phyloP scores from a whole-genome alignment of 305 asterid genomes.

The Striga hermonthica region DNA sequence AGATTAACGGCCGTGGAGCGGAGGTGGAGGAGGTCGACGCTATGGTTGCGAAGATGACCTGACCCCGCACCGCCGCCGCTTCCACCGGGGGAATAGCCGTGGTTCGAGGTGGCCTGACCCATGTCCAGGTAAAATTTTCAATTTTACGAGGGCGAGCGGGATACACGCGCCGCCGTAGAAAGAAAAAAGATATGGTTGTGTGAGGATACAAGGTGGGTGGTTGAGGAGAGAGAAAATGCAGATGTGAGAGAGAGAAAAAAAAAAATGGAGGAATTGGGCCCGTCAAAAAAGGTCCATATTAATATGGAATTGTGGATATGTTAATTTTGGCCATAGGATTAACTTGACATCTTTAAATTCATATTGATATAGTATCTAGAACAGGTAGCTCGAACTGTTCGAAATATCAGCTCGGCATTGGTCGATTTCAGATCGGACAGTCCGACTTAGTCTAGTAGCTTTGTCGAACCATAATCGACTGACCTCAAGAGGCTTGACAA shows the following conservation, averaged over 20 bases:
- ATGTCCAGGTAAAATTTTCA: constrained; percentile 1
- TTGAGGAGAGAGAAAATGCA: neutral
- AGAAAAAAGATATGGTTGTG: neutral
- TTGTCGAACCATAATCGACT: too few species aligned
- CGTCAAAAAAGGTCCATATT: too few species aligned
- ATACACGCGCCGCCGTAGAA: constrained; percentile 39
- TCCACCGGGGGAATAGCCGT: constrained; percentile 29
- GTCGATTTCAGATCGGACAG: too few species aligned
- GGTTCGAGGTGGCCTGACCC: constrained; percentile 42
- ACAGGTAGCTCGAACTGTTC: too few species aligned
- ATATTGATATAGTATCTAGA: too few species aligned
- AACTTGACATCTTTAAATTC: too few species aligned
- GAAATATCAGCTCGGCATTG: too few species aligned
- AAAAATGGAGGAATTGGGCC: constrained; percentile 1
- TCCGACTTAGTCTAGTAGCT: too few species aligned
- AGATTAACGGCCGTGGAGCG: constrained; percentile 18
- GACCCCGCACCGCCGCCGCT: constrained; percentile 25
- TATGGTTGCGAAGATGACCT: constrained; percentile 22
- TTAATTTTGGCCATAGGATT: too few species aligned
- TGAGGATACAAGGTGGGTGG: neutral
- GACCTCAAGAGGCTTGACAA: too few species aligned
- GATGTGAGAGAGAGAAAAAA: neutral
- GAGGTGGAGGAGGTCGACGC: constrained; percentile 23
- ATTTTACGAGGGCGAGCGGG: constrained; percentile 26
- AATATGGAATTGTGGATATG: too few species aligned